Percentiles rank a stretch among this genome's conserved stretches.
Conservation (phyloP, 208 protist species). For the Porcisia deanei region DNA sequence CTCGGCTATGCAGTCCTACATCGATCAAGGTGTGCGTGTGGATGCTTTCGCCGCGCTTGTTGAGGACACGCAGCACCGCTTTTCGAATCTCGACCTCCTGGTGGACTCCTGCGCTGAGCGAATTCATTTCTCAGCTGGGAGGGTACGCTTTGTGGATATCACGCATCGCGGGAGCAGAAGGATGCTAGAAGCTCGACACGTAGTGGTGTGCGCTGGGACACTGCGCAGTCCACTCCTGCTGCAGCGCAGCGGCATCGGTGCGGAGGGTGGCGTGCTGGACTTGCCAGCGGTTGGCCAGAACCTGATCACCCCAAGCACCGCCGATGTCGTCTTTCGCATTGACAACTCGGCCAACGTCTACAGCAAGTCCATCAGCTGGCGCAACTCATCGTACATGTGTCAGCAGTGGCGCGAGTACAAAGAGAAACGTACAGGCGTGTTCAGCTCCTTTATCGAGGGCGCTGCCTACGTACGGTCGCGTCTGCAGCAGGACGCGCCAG, state of each 20-base stretch:
- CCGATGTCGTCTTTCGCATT: conserved; percentile 58
- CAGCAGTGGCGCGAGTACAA: conserved; percentile 73
- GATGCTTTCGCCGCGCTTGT: conserved; percentile 61
- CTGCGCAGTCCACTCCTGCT: conserved; percentile 63
- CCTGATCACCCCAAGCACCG: conserved; percentile 51
- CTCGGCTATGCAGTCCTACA: conserved; percentile 54
- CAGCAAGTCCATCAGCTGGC: conserved; percentile 73
- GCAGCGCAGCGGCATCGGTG: conserved; percentile 59
- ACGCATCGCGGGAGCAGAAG: neutral
- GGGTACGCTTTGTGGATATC: conserved; percentile 33
- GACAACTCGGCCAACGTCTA: conserved; percentile 19
- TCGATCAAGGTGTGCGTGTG: conserved; percentile 42
- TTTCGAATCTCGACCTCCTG: conserved; percentile 44
- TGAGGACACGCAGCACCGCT: conserved; percentile 24
- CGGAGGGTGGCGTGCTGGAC: conserved; percentile 41
- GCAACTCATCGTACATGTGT: conserved; percentile 55
- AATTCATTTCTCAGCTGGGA: conserved; percentile 31
- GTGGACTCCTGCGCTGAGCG: conserved; percentile 32
- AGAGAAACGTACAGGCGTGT: conserved; percentile 63
- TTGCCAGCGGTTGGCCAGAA: conserved; percentile 53
- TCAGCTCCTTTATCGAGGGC: conserved; percentile 59
- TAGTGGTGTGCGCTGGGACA: conserved; percentile 57
- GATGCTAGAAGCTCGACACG: conserved; percentile 16
- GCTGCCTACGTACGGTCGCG: conserved; percentile 60
- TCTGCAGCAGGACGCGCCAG: conserved; percentile 24